A percentile compares a stretch with the other conserved stretches of the same genome.
These are phyloP conservation scores for Tuber magnatum DNA, from an alignment of 495 filamentous ascomycete genomes.

Conservation along the genomic window DNA sequence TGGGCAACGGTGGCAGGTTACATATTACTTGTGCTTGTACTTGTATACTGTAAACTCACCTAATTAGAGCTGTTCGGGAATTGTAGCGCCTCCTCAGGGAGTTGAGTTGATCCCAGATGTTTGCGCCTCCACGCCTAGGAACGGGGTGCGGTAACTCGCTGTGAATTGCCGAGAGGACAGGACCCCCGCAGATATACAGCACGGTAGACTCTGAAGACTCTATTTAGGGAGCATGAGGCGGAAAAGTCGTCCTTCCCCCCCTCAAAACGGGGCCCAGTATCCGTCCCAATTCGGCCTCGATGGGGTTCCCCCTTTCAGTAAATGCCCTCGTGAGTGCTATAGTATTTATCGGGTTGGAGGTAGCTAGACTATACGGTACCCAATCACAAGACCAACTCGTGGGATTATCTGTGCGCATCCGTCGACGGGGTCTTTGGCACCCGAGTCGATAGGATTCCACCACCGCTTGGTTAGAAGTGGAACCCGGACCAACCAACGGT, in stretches of 20 bases:
- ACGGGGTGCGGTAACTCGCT: neutral
- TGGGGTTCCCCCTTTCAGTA: neutral
- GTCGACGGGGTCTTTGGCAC: neutral
- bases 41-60: neutral
- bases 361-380: neutral
- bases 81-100: neutral
- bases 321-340: neutral
- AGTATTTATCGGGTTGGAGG: neutral
- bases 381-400: neutral
- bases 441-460: neutral
- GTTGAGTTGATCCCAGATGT: neutral
- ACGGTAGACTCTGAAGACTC: neutral
- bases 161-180: neutral
- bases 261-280: neutral
- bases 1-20: neutral
- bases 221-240: neutral
- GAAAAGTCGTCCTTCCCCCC: neutral
- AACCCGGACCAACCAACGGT: neutral
- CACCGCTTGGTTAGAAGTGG: neutral
- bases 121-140: neutral
- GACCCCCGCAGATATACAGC: neutral
- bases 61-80: neutral
- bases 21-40: neutral
- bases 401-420: neutral
- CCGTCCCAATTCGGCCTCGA: neutral